These are phyloP conservation scores for Fusarium zealandicum DNA, from an alignment of 2,329 filamentous ascomycete species.

Conservation along the genomic window DNA sequence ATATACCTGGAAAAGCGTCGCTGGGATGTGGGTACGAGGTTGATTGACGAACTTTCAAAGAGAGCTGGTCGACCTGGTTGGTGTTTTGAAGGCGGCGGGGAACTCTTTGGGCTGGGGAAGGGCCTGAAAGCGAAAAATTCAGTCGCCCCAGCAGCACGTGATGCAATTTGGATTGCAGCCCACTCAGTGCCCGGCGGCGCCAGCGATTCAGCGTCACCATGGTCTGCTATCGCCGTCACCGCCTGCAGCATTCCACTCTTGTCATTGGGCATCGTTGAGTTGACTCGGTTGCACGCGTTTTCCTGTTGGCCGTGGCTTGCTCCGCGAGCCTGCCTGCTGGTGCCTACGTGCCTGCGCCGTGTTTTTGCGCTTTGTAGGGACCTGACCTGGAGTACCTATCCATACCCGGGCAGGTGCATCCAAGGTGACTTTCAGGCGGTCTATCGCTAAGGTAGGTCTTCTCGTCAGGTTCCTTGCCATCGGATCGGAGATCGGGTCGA, in stretches of 20 bases:
- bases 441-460: neutral
- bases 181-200: constrained; percentile 17
- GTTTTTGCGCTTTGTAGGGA: neutral
- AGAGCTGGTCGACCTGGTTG: constrained; percentile 49
- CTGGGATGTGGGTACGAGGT: constrained; percentile 43
- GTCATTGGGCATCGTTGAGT: constrained; percentile 32
- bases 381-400: neutral
- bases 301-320: constrained; percentile 22
- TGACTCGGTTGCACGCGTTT: constrained; percentile 15
- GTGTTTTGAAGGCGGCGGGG: constrained; percentile 55
- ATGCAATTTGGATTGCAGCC: constrained; percentile 29
- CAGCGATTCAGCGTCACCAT: constrained; percentile 28
- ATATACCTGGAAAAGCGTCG: constrained; percentile 41
- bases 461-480: neutral
- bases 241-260: constrained; percentile 37
- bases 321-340: constrained; percentile 23
- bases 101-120: constrained; percentile 48
- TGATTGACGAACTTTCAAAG: constrained; percentile 47
- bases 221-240: constrained; percentile 37
- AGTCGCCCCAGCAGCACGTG: constrained; percentile 50
- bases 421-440: constrained; percentile 5
- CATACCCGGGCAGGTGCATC: too few species aligned
- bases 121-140: constrained; percentile 54
- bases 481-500: constrained; percentile 13
- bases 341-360: constrained; percentile 15